Percentiles rank a stretch among this genome's conserved stretches.
Conservation (phyloP, 345 rosid genomes). For the Litchi chinensis region DNA sequence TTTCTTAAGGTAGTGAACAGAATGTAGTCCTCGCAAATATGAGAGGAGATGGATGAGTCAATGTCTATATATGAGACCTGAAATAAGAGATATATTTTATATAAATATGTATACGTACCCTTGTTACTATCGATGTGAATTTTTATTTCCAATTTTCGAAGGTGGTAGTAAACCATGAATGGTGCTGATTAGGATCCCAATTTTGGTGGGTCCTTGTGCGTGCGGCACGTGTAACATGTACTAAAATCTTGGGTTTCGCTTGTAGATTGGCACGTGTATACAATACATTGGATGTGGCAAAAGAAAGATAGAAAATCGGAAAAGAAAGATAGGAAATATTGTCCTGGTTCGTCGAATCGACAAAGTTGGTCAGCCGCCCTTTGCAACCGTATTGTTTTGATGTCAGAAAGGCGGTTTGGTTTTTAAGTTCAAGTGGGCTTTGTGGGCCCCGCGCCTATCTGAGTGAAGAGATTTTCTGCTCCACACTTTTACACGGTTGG, state of each 20-base stretch:
- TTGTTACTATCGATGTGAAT: neutral
- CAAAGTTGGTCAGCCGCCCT: constrained; percentile 38
- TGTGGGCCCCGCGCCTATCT: constrained; percentile 18
- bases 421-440: constrained; percentile 32
- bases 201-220: constrained; percentile 3
- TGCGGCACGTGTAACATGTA: constrained; percentile 10
- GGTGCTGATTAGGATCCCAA: neutral
- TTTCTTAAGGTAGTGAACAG: neutral
- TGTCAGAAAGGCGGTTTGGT: constrained; percentile 25
- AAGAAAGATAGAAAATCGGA: neutral
- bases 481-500: neutral
- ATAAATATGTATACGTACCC: neutral
- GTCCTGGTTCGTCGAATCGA: constrained; percentile 32
- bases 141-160: neutral
- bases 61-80: constrained; percentile 19
- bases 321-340: neutral
- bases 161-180: neutral
- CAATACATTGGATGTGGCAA: constrained; percentile 10
- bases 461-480: neutral
- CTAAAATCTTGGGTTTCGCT: neutral
- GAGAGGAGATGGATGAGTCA: neutral
- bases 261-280: constrained; percentile 26
- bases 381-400: neutral
- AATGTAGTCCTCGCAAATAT: constrained; percentile 14
- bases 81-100: constrained; percentile 7